phyloP scores from a whole-genome alignment of 2,329 filamentous ascomycete species.

The Alternaria tenuissima region DNA sequence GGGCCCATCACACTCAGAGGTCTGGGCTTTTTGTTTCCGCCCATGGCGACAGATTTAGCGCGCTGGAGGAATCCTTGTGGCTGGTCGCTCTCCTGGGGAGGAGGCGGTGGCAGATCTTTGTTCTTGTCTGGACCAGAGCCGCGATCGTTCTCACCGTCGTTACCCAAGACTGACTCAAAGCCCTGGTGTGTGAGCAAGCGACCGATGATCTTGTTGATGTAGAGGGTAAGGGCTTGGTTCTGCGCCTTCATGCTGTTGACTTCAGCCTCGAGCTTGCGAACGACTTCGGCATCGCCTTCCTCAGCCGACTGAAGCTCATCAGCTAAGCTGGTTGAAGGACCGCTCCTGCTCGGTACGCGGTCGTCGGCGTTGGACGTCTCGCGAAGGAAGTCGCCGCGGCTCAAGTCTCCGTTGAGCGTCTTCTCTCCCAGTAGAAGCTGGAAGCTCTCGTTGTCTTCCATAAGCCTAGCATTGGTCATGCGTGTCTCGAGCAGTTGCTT shows the following conservation, averaged over 20 bases:
- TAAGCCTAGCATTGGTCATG: conserved; percentile 93
- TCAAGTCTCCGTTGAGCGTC: conserved; percentile 93
- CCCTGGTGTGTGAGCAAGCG: conserved; percentile 92
- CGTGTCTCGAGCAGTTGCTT: conserved; percentile 87
- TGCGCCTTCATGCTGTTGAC: conserved; percentile 84
- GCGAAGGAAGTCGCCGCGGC: conserved; percentile 80
- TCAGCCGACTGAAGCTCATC: conserved; percentile 82
- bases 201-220: conserved; percentile 99
- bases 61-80: conserved; percentile 62
- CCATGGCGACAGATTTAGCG: conserved; percentile 66
- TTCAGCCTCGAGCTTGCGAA: conserved; percentile 78
- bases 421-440: conserved; percentile 93
- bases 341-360: conserved; percentile 44
- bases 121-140: conserved; percentile 63
- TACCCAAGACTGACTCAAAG: conserved; percentile 91
- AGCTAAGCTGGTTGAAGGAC: conserved; percentile 60
- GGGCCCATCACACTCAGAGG: conserved; percentile 51
- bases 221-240: conserved; percentile 95
- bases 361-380: conserved; percentile 49
- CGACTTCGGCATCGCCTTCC: conserved; percentile 57
- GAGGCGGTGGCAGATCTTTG: conserved; percentile 85
- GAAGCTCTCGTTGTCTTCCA: conserved; percentile 99
- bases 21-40: conserved; percentile 54
- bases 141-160: conserved; percentile 61
- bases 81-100: conserved; percentile 62